Conservation (phyloP, 2,329 filamentous ascomycete genomes). For the Diaporthe sp. region DNA sequence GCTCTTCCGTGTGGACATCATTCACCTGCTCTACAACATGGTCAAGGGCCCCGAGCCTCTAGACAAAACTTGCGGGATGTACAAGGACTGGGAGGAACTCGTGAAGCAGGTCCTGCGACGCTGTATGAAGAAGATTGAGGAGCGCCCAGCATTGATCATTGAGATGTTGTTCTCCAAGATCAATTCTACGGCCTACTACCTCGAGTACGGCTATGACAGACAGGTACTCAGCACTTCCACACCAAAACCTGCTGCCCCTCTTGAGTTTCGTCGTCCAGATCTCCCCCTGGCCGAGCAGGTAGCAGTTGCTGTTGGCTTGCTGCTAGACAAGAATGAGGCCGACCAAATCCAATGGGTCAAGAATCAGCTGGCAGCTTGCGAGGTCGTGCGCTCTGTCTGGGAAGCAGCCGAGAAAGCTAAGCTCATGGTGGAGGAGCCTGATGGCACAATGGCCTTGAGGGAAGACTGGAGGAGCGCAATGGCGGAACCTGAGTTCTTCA, state of each 20-base stretch:
- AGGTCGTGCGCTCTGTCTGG: constrained; percentile 83
- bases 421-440: constrained; percentile 56
- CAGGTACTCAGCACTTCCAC: constrained; percentile 75
- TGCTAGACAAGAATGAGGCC: constrained; percentile 84
- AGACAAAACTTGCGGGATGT: constrained; percentile 75
- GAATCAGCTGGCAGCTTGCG: constrained; percentile 75
- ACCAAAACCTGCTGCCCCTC: constrained; percentile 80
- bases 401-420: constrained; percentile 77
- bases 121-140: constrained; percentile 86
- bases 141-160: constrained; percentile 86
- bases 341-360: constrained; percentile 88
- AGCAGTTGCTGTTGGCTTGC: constrained; percentile 81
- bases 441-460: constrained; percentile 38
- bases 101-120: constrained; percentile 86
- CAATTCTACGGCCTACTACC: constrained; percentile 83
- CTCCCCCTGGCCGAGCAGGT: constrained; percentile 66
- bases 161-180: constrained; percentile 98
- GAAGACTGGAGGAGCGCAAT: constrained; percentile 46
- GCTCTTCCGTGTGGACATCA: constrained; percentile 91
- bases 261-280: constrained; percentile 79
- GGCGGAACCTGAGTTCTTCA: constrained; percentile 63
- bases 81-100: constrained; percentile 92
- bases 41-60: constrained; percentile 89
- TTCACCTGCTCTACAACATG: constrained; percentile 90
- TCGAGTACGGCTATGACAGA: constrained; percentile 92